A percentile compares a stretch with the other conserved stretches of the same genome.
These are phyloP conservation scores for Torulaspora microellipsoides DNA, from an alignment of 805 yeast genomes.

Conservation along the genomic window DNA sequence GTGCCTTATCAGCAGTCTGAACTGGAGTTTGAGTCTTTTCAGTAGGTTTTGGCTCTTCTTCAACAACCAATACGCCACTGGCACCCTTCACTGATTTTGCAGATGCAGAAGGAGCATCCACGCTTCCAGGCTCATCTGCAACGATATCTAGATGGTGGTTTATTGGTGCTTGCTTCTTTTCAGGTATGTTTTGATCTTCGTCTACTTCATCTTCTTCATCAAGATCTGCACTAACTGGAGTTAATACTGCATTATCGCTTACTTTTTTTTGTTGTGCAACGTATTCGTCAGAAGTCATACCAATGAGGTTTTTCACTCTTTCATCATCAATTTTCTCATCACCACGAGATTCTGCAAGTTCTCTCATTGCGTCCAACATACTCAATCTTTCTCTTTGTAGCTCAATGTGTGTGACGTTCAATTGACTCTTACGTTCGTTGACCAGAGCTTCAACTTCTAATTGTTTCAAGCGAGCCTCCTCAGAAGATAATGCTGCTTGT, in stretches of 20 bases:
- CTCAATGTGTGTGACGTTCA: conserved; percentile 34
- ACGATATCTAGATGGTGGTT: conserved; percentile 1
- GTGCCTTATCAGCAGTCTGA: neutral
- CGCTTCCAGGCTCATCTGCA: neutral
- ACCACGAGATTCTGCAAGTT: conserved; percentile 38
- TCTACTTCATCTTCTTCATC: conserved; percentile 18
- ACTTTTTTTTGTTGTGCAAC: conserved; percentile 17
- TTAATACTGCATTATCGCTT: neutral
- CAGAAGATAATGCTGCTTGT: conserved; percentile 32
- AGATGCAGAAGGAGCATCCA: conserved; percentile 16
- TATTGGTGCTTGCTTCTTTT: conserved; percentile 9
- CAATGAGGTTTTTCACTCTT: conserved; percentile 31
- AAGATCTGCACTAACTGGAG: conserved; percentile 5
- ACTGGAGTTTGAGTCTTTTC: neutral
- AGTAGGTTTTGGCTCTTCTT: neutral
- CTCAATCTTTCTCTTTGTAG: conserved; percentile 36
- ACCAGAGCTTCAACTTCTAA: conserved; percentile 37
- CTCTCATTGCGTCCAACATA: conserved; percentile 36
- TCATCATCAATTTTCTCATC: conserved; percentile 30
- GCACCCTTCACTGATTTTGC: conserved; percentile 19
- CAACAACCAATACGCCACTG: conserved; percentile 1
- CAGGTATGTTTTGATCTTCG: conserved; percentile 5
- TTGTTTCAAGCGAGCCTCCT: conserved; percentile 37
- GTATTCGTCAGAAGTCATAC: conserved; percentile 31
- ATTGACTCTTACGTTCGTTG: conserved; percentile 36